Base-by-base conservation (phyloP, 1,139 yeast genomes). In the Sugiyamaella japonica region DNA sequence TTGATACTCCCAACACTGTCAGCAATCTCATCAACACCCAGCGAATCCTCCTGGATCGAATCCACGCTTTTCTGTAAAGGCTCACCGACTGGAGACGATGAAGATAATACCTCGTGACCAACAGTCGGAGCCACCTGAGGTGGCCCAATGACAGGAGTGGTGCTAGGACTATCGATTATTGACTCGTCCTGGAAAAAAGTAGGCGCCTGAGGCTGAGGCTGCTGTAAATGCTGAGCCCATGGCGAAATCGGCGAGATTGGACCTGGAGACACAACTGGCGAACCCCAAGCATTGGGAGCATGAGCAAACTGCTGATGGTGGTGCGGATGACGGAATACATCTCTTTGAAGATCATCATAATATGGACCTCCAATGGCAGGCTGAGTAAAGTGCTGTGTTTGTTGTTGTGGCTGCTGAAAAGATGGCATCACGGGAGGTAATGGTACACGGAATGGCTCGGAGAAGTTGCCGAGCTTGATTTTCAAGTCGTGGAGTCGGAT, bases 401-500 rank as follows among this genome's bases (percentile, higher is more conserved):
- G 34, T 16, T 23, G 37, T 12, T 29, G 34, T 34, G 34, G 53
- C 3, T 7, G 38, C 13, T 31, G 44, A 15, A 39, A 47, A 7
- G 48, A 31, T 10, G 40, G 15, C 52, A 53, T 54, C 5, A 62
- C 52, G 9, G 65, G 56, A 29, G 82, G 79, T 55, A 84, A 74
- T 0, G 90, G 83, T 10, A 79, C 76, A 52, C 78, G 69, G 67
- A 87, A 86, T 1, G 95, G 95, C 41, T 76, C 78, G n/a, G 69
- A 64, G 53, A 70, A 76, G 59, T 83, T 82, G 54, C 77, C 79
- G 13, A 84, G 76, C 41, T 63, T 61, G 20, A 58, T 53, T 53
- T 66, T 64, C 48, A 70, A 64, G 34, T 69, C 70, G 28, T 64
- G 65, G 29, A 74, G 62, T 7, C 69, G 59, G 38, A 64, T 61